Conservation (phyloP, 75 land plant species). For the Selaginella moellendorffii region DNA sequence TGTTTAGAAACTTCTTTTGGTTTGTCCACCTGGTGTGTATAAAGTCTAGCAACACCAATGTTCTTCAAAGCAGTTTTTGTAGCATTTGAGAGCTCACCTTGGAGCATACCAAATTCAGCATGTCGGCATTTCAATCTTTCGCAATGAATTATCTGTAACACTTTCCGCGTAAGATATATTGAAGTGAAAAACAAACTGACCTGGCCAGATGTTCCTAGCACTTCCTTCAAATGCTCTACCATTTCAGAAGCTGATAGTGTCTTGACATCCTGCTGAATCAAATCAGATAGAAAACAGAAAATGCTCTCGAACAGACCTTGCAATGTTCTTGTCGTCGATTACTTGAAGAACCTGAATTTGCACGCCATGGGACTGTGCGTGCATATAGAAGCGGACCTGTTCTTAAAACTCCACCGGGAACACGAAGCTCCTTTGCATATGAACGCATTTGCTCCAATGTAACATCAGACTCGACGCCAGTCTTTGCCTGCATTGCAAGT, state of each 20-base stretch:
- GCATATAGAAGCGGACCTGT: neutral
- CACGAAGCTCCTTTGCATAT: neutral
- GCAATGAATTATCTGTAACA: constrained; percentile 64
- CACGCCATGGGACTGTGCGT: neutral
- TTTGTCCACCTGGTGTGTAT: constrained; percentile 71
- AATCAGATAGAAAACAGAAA: constrained; percentile 1
- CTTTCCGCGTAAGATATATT: constrained; percentile 2
- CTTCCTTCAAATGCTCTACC: constrained; percentile 59
- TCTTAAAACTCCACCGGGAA: neutral
- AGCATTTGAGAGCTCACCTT: constrained; percentile 30
- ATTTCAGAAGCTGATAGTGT: constrained; percentile 44
- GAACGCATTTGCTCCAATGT: neutral
- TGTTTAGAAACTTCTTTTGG: neutral
- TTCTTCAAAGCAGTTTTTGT: constrained; percentile 35
- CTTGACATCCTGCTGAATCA: constrained; percentile 30
- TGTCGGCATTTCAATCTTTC: constrained; percentile 43
- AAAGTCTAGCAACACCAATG: constrained; percentile 48
- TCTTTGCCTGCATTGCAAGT: neutral
- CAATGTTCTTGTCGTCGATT: neutral
- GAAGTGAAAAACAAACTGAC: constrained; percentile 15
- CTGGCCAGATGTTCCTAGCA: constrained; percentile 70
- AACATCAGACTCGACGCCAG: neutral
- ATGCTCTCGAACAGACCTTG: neutral
- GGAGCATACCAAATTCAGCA: constrained; percentile 43
- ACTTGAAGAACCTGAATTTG: neutral